Evolutionary conservation across 495 filamentous ascomycete genomes (phyloP), one percentile per base, ranked within the genome.

Genomic region (Cercophora samala): DNA sequence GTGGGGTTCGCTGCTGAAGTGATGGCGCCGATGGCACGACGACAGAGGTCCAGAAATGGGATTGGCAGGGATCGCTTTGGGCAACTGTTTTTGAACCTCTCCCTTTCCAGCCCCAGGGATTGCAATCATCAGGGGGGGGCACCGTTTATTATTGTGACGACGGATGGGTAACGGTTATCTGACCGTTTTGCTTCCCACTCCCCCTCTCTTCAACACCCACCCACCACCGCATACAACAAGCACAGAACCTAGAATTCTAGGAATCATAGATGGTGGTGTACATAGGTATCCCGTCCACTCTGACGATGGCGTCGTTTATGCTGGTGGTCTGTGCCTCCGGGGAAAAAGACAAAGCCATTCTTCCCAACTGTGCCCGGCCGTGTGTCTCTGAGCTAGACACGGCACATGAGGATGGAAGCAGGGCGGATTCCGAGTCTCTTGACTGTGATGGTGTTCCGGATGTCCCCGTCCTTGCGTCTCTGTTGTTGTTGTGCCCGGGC

Each of bases 1-100:
- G 60, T 62, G 60, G 60, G 53, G 53, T 56, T 56, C n/a, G n/a
- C 53, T 56, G n/a, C 22, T 56, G 53, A 23, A 56, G 53, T 56
- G 53, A 56, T 23, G 37, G 37, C 13, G 37, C 37, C 13, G 37
- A 46, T 46, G 37, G 37, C 37, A 46, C 53, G 53, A 23, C n/a
- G 53, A 56, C 22, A 23, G 53, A 56, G 53, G 53, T 21, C 53
- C 15, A 23, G 53, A 19, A 56, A 23, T 11, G n/a, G 53, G 53
- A 21, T 56, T 56, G n/a, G n/a, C 53, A 46, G 37, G 37, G 37
- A 9, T 46, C 37, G 37, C 37, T 46, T 46, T 46, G 37, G 37
- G 37, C 53, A 56, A 56, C 22, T 56, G 22, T 21, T 56, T 23
- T 56, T 22, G 26, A 19, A 8, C 11, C 53, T 19, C 53, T 56